Evolutionary conservation across 2,329 filamentous ascomycete genomes (phyloP).

Genomic region (Aspergillus sp.): DNA sequence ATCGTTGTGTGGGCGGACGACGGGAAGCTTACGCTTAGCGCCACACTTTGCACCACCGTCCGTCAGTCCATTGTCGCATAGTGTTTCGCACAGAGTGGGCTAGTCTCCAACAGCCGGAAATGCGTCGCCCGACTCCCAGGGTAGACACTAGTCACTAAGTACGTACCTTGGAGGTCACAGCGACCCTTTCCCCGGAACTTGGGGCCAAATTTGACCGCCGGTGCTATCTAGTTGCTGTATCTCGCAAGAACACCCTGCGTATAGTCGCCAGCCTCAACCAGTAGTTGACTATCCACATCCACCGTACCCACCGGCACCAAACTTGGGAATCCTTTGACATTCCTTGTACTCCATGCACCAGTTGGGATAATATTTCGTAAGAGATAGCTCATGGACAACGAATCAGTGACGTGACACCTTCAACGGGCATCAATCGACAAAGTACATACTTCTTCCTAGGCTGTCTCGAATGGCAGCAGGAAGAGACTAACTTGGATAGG

Average conservation of each 20-base stretch:
- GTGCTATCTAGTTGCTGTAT: conserved; percentile 5
- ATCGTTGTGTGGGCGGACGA: conserved; percentile 12
- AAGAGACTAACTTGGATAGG: conserved; percentile 8
- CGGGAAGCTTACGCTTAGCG: conserved; percentile 24
- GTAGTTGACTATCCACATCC: conserved; percentile 11
- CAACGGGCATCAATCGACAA: conserved; percentile 9
- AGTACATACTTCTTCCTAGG: conserved; percentile 3
- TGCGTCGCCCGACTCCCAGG: conserved; percentile 8
- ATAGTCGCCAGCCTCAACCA: not conserved
- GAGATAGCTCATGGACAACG: conserved; percentile 3
- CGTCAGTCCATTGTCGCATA: conserved; percentile 19
- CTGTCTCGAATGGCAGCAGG: not conserved
- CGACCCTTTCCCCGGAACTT: conserved; percentile 17
- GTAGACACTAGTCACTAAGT: not conserved
- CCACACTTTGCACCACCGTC: conserved; percentile 13
- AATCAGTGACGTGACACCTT: not conserved
- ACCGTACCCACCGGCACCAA: conserved; percentile 10
- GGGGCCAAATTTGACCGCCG: conserved; percentile 17
- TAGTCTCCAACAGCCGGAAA: conserved; percentile 12
- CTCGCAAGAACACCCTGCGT: conserved; percentile 8
- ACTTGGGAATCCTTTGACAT: conserved; percentile 17
- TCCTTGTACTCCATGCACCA: not conserved
- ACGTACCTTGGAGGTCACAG: conserved; percentile 15
- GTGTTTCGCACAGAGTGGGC: conserved; percentile 12
- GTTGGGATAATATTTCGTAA: conserved; percentile 8